A percentile compares a stretch with the other conserved stretches of the same genome.
These are phyloP conservation scores for Nothophoma quercina DNA, from an alignment of 2,329 filamentous ascomycete species.

Conservation along the genomic window DNA sequence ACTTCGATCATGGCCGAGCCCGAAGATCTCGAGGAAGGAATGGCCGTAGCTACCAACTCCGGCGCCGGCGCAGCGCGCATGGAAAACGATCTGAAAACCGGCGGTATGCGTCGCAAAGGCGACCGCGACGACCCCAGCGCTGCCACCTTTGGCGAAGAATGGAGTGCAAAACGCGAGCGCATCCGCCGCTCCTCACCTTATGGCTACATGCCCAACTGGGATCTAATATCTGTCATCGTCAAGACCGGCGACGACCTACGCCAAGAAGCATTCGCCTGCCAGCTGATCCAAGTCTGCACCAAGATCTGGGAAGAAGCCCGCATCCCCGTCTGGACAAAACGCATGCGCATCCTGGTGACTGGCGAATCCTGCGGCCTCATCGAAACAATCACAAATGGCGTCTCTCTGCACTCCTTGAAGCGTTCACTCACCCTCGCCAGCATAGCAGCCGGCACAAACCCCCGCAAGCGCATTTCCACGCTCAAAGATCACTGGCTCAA, in stretches of 20 bases:
- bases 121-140: slow-evolving; percentile 87
- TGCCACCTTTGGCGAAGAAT: slow-evolving; percentile 85
- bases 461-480: slow-evolving; percentile 77
- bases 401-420: slow-evolving; percentile 86
- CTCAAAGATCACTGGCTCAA: slow-evolving; percentile 83
- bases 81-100: slow-evolving; percentile 90
- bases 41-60: slow-evolving; percentile 64
- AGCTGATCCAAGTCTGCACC: slow-evolving; percentile 81
- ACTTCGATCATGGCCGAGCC: slow-evolving; percentile 57
- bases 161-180: slow-evolving; percentile 83
- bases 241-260: slow-evolving; percentile 85
- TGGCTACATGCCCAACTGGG: slow-evolving; percentile 91
- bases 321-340: slow-evolving; percentile 84
- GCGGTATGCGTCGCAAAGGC: slow-evolving; percentile 79
- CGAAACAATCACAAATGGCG: slow-evolving; percentile 87
- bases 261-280: slow-evolving; percentile 86
- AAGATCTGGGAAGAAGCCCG: slow-evolving; percentile 81
- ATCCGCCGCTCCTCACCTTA: slow-evolving; percentile 85
- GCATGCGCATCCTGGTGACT: slow-evolving; percentile 86
- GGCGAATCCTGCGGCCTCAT: slow-evolving; percentile 85
- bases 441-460: slow-evolving; percentile 76
- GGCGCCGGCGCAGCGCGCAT: slow-evolving; percentile 81
- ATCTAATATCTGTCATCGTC: slow-evolving; percentile 84
- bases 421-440: slow-evolving; percentile 79
- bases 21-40: slow-evolving; percentile 65